Conservation (phyloP, 352 stramenopile genomes). For the Pelagophyceae sp. region DNA sequence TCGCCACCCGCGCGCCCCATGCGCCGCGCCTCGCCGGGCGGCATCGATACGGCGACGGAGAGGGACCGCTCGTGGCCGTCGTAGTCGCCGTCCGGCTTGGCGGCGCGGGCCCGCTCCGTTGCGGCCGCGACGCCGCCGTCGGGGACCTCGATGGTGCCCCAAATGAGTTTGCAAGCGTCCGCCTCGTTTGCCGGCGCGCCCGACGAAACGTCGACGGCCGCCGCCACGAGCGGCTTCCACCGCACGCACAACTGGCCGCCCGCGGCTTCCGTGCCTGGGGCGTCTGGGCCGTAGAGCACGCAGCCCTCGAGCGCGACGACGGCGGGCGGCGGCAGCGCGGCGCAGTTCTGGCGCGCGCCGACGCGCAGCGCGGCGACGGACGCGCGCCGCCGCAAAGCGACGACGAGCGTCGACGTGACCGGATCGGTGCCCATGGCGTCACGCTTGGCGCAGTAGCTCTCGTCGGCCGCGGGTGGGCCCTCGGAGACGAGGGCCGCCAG, state of each 20-base stretch:
- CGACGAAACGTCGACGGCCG: background rate
- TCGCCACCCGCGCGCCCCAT: background rate
- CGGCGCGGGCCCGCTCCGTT: background rate
- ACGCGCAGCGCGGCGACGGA: background rate
- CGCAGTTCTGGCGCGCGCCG: background rate
- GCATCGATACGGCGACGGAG: too few relatives aligned
- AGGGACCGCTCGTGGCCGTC: too few relatives aligned
- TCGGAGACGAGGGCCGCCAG: background rate
- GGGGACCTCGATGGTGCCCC: background rate
- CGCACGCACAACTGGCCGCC: background rate
- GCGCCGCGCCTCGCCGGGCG: too few relatives aligned
- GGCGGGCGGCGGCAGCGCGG: too few relatives aligned
- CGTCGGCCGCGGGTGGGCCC: too few relatives aligned
- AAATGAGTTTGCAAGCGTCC: background rate
- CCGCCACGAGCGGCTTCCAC: background rate
- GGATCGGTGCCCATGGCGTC: background rate
- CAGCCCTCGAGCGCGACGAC: background rate
- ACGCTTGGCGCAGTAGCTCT: background rate
- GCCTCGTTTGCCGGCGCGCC: too few relatives aligned
- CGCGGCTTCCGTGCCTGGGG: background rate
- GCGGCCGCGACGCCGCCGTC: background rate
- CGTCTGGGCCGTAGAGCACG: background rate
- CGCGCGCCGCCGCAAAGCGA: background rate
- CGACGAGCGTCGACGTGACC: background rate
- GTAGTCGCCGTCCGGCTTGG: too few relatives aligned